phyloP scores from a whole-genome alignment of 441 rosid species.

The Arabidopsis lyrata region DNA sequence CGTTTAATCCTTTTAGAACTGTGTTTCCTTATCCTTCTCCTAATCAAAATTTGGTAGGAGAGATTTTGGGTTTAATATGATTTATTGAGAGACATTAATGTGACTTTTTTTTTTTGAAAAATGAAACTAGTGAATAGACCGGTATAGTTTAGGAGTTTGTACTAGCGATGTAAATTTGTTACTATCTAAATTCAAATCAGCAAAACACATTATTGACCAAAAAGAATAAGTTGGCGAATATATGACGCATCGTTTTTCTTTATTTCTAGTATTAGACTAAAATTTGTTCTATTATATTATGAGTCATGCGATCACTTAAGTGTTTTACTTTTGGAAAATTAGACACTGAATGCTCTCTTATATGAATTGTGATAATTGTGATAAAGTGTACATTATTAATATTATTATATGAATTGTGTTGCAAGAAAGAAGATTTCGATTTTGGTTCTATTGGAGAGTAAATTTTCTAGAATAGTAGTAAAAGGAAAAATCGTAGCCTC shows the following conservation, averaged over 20 bases:
- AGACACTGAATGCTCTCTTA: neutral
- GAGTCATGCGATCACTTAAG: neutral
- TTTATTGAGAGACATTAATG: too few species aligned
- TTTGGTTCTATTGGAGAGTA: neutral
- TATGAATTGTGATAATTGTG: too few species aligned
- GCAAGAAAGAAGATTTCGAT: neutral
- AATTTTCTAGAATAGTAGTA: neutral
- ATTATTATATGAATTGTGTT: neutral
- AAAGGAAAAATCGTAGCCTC: too few species aligned
- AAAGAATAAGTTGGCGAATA: too few species aligned
- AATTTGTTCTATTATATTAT: neutral
- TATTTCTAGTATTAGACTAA: neutral
- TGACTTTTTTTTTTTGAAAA: too few species aligned
- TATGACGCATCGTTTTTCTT: too few species aligned
- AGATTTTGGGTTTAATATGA: neutral
- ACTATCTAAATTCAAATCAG: too few species aligned
- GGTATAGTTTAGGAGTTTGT: too few species aligned
- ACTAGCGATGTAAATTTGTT: too few species aligned
- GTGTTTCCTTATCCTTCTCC: neutral
- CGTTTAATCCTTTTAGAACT: constrained; percentile 3
- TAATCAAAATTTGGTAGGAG: neutral
- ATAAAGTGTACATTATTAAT: neutral
- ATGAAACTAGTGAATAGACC: too few species aligned
- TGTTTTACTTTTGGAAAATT: neutral
- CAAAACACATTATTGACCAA: too few species aligned